Base-by-base conservation (phyloP, 352 stramenopile species). In the Paralagenidium karlingii region DNA sequence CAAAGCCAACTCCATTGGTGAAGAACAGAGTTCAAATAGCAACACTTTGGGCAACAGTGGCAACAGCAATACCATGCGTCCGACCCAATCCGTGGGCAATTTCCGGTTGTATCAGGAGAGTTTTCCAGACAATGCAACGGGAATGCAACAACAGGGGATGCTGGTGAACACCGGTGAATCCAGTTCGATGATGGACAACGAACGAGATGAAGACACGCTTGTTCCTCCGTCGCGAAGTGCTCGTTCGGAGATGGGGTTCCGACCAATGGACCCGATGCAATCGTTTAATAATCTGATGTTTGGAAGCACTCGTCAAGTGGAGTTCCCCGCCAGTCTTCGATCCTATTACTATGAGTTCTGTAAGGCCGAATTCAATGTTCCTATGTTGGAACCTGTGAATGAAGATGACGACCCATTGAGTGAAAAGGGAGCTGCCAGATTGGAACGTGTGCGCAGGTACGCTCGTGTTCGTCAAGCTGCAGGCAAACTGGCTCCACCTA, bases 361-460 rank as follows among this genome's bases (percentile, higher is more conserved):
- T 24, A 80, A 71, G 34, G 55, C 62, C 7, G 47, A 74, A n/a
- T 89, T 89, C 45, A 89, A 83, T 30, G 58, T 78, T 4, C 45
- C 70, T 6, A 78, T 82, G 25, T 44, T 86, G 22, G 73, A 86
- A 16, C 56, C 68, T 4, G 24, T 77, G 9, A 53, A 60, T 11
- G 73, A 92, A 40, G 63, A 84, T 10, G 68, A 84, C 24, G 78
- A 92, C 18, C 78, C 78, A 18, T 40, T 92, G 22, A 89, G 73
- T 18, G 63, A 84, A 30, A 76, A 68, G 24, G 74, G 70, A 3
- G 74, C 70, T 15, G 73, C 82, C 41, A 65, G 62, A 10, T 66
- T 79, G 43, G 78, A 89, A 26, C 63, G 73, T 8, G 47, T 48
- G 24, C 63, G 70, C 3, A 68, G 71, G 1, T 88, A 78, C 34